These are phyloP conservation scores for Pseudocercospora fijiensis DNA, from an alignment of 2,329 filamentous ascomycete species.

Conservation along the genomic window DNA sequence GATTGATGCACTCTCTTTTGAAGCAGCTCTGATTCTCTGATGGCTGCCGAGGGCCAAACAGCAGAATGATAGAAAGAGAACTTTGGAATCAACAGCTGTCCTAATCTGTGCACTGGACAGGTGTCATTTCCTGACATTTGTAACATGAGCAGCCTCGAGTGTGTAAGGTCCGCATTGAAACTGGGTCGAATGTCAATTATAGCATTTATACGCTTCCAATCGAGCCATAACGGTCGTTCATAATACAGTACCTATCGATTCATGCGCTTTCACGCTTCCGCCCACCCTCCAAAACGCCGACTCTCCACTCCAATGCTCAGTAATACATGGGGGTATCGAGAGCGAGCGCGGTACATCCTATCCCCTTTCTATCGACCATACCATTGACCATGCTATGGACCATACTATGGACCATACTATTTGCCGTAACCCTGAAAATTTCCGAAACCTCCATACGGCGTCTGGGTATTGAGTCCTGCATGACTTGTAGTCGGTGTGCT, in stretches of 20 bases:
- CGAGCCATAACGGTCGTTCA: not conserved
- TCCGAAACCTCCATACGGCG: slow-evolving; percentile 20
- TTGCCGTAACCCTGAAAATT: slow-evolving; percentile 17
- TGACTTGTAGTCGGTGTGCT: slow-evolving; percentile 26
- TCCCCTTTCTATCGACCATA: not conserved
- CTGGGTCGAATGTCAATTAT: too few relatives aligned
- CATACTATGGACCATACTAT: slow-evolving; percentile 10
- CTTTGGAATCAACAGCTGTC: too few relatives aligned
- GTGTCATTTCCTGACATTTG: not conserved
- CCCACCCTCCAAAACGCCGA: not conserved
- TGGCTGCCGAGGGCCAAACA: not conserved
- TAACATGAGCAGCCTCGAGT: not conserved
- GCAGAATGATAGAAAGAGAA: not conserved
- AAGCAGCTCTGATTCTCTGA: not conserved
- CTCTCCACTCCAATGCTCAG: not conserved
- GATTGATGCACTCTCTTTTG: not conserved
- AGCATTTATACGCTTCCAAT: not conserved
- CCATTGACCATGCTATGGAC: not conserved
- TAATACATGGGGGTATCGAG: slow-evolving; percentile 1
- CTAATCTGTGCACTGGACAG: too few relatives aligned
- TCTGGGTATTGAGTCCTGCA: slow-evolving; percentile 23
- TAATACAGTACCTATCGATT: not conserved
- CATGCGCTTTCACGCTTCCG: not conserved
- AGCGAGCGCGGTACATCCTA: not conserved
- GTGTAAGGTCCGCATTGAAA: not conserved